A percentile compares a stretch with the other conserved stretches of the same genome.
phyloP scores from a whole-genome alignment of 208 protist genomes.

The Wallacemonas sp. region DNA sequence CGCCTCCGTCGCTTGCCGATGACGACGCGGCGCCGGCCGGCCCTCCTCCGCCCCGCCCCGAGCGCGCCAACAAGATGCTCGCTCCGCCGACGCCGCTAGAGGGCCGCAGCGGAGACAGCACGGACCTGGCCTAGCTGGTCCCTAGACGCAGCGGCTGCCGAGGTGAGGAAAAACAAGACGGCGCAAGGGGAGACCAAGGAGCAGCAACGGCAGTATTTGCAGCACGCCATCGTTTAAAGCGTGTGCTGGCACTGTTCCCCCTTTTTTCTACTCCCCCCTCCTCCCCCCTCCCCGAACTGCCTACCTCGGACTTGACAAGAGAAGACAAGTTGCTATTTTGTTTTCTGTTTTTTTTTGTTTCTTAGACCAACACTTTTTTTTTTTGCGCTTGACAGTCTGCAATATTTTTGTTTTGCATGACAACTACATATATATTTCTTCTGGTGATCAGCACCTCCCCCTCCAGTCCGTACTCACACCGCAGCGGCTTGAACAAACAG shows the following conservation, averaged over 20 bases:
- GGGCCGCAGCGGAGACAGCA: slow-evolving; percentile 29
- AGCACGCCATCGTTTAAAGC: too few species aligned
- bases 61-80: slow-evolving; percentile 29
- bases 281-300: not conserved
- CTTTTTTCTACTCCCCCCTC: too few species aligned
- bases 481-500: too few species aligned
- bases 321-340: too few species aligned
- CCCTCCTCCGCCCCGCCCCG: slow-evolving; percentile 2
- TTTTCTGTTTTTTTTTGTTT: slow-evolving; percentile 18
- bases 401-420: not conserved
- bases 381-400: not conserved
- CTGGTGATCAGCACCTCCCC: too few species aligned
- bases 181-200: too few species aligned
- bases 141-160: not conserved
- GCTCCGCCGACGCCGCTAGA: slow-evolving; percentile 39
- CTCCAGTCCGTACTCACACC: too few species aligned
- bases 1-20: not conserved
- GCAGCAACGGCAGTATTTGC: too few species aligned
- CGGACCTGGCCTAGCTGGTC: slow-evolving; percentile 14
- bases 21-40: not conserved
- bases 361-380: not conserved
- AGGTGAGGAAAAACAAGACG: not conserved
- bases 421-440: too few species aligned
- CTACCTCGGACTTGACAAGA: too few species aligned
- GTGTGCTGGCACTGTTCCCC: too few species aligned